phyloP scores from a whole-genome alignment of 192 early-diverging fungal species.

The Paraglomus occultum region DNA sequence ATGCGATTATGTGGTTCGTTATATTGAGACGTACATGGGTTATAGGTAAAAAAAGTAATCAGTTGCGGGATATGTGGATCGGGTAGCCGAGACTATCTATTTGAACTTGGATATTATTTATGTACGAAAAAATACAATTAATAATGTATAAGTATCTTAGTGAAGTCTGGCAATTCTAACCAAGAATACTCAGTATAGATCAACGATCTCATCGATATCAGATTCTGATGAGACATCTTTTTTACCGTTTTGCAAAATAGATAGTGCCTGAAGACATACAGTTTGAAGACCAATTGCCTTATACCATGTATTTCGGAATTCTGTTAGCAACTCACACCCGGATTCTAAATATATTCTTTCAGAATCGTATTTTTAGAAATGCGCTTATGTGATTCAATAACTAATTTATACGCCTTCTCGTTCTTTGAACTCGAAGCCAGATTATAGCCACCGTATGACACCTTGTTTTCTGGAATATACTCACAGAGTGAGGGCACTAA shows the following conservation, averaged over 20 bases:
- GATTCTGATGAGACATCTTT: too few species aligned
- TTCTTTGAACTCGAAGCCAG: too few species aligned
- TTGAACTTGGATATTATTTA: constrained; percentile 22
- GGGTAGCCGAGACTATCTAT: constrained; percentile 5
- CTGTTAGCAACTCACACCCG: constrained; percentile 2
- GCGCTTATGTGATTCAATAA: too few species aligned
- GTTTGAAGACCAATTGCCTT: constrained; percentile 13
- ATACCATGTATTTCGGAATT: constrained; percentile 21
- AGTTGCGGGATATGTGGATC: background rate
- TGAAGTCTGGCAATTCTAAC: background rate
- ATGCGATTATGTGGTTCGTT: too few species aligned
- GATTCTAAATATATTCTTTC: constrained; percentile 21
- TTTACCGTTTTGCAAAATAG: constrained; percentile 6
- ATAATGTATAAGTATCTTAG: constrained; percentile 6
- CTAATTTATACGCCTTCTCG: too few species aligned
- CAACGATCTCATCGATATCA: constrained; percentile 12
- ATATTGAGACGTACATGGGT: too few species aligned
- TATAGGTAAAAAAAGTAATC: background rate
- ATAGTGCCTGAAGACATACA: background rate
- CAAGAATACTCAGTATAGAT: constrained; percentile 2
- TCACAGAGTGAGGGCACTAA: too few species aligned
- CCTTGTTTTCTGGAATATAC: too few species aligned
- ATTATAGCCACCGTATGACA: too few species aligned
- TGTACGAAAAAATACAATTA: constrained; percentile 25
- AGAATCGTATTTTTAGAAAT: too few species aligned